These are phyloP conservation scores for Irpex rosettiformis DNA, from an alignment of 1,284 basidiomycete species.

Conservation along the genomic window DNA sequence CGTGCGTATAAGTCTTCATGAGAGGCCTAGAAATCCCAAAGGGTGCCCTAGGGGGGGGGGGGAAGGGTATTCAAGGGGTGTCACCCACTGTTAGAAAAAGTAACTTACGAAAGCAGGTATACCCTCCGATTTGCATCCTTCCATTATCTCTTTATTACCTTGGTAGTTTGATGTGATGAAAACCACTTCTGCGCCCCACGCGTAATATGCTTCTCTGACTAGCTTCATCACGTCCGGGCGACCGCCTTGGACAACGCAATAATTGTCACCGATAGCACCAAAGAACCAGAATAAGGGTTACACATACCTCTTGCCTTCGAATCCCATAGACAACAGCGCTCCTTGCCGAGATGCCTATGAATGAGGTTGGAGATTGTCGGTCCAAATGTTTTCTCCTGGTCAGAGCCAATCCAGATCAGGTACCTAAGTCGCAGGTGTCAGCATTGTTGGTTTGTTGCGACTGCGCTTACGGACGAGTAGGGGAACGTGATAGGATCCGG, in stretches of 20 bases:
- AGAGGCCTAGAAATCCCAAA: conserved; percentile 39
- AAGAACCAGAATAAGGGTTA: not conserved
- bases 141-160: conserved; percentile 67
- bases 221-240: conserved; percentile 41
- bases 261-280: not conserved
- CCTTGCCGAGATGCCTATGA: conserved; percentile 48
- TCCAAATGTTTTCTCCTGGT: conserved; percentile 43
- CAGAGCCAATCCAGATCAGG: conserved; percentile 55
- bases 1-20: not conserved
- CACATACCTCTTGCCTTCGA: conserved; percentile 51
- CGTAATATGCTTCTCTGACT: conserved; percentile 34
- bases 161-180: conserved; percentile 64
- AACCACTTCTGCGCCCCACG: conserved; percentile 51
- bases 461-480: not conserved
- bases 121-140: conserved; percentile 57
- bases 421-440: conserved; percentile 37
- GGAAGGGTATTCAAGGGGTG: not conserved
- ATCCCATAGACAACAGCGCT: conserved; percentile 60
- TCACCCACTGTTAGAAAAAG: conserved; percentile 29
- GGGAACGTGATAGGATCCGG: conserved; percentile 1
- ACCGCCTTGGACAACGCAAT: conserved; percentile 26
- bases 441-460: conserved; percentile 1
- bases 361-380: conserved; percentile 44
- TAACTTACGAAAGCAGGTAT: conserved; percentile 57
- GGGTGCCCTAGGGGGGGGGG: conserved; percentile 31